phyloP scores from a whole-genome alignment of 164 flowering plant genomes.

The Protea cynaroides region DNA sequence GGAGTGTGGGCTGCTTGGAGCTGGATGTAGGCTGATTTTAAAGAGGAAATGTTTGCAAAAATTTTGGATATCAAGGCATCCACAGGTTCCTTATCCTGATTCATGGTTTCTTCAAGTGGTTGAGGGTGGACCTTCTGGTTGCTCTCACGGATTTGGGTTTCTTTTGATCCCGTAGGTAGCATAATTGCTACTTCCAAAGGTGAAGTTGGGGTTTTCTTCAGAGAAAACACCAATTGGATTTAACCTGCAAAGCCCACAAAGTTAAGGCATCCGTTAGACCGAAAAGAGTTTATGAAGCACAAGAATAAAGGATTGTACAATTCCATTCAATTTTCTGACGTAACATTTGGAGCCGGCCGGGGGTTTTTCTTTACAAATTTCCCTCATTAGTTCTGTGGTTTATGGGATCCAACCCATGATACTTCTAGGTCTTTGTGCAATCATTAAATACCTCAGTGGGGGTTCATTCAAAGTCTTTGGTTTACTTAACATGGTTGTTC shows the following conservation, averaged over 20 bases:
- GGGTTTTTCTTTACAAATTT: no score
- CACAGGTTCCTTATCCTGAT: constrained; percentile 65
- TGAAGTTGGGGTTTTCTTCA: constrained; percentile 20
- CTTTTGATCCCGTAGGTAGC: constrained; percentile 78
- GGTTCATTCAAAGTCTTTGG: no score
- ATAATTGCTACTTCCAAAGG: constrained; percentile 47
- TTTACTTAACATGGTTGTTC: no score
- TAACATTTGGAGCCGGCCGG: no score
- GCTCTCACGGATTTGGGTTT: constrained; percentile 69
- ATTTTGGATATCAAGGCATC: constrained; percentile 69
- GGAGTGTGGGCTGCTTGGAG: constrained; percentile 97
- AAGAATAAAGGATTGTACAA: not conserved
- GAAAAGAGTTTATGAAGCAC: not conserved
- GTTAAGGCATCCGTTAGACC: constrained; percentile 1
- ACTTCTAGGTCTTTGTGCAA: no score
- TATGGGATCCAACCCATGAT: no score
- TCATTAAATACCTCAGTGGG: no score
- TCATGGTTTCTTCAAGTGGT: constrained; percentile 82
- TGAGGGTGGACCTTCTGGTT: constrained; percentile 97
- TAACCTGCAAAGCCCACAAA: constrained; percentile 23
- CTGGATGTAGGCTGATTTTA: constrained; percentile 86
- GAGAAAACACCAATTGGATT: constrained; percentile 17
- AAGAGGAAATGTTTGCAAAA: constrained; percentile 73
- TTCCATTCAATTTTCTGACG: no score
- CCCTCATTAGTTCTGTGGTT: no score